A percentile compares a stretch with the other conserved stretches of the same genome.
Conservation (phyloP, 768 basidiomycete species). For the Kwoniella dejecticola region DNA sequence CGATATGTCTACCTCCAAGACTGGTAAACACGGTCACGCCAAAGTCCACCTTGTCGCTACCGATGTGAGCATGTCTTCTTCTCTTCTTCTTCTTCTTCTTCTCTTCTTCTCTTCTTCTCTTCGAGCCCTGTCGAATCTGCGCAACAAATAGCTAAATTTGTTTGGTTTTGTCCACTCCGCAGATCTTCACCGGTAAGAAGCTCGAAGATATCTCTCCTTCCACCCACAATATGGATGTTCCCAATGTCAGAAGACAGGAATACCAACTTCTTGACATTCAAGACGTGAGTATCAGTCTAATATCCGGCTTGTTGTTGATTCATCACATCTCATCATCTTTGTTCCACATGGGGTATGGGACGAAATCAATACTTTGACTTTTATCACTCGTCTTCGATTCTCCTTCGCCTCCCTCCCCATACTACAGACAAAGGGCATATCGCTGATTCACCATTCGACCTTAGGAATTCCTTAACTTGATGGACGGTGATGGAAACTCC, state of each 20-base stretch:
- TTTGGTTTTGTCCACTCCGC: slow-evolving; percentile 17
- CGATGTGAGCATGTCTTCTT: slow-evolving; percentile 69
- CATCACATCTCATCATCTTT: no score
- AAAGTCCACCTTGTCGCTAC: slow-evolving; percentile 97
- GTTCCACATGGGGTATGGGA: no score
- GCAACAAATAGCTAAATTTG: no score
- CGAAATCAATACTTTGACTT: no score
- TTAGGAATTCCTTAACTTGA: slow-evolving; percentile 89
- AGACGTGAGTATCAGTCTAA: slow-evolving; percentile 59
- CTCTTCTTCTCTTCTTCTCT: no score
- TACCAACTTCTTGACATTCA: slow-evolving; percentile 92
- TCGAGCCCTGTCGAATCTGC: no score
- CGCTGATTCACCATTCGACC: slow-evolving; percentile 7
- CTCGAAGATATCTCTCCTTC: slow-evolving; percentile 64
- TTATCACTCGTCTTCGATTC: not conserved
- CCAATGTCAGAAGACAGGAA: slow-evolving; percentile 86
- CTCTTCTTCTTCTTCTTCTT: no score
- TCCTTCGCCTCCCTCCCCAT: no score
- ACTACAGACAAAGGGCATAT: no score
- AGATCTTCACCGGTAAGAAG: slow-evolving; percentile 99
- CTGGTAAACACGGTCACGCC: slow-evolving; percentile 98
- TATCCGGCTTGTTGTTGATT: not conserved
- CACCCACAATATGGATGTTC: slow-evolving; percentile 99
- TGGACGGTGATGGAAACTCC: slow-evolving; percentile 72
- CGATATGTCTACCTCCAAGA: slow-evolving; percentile 98